These are phyloP conservation scores for Termitomyces titanicus DNA, from an alignment of 768 basidiomycete species.

Conservation along the genomic window DNA sequence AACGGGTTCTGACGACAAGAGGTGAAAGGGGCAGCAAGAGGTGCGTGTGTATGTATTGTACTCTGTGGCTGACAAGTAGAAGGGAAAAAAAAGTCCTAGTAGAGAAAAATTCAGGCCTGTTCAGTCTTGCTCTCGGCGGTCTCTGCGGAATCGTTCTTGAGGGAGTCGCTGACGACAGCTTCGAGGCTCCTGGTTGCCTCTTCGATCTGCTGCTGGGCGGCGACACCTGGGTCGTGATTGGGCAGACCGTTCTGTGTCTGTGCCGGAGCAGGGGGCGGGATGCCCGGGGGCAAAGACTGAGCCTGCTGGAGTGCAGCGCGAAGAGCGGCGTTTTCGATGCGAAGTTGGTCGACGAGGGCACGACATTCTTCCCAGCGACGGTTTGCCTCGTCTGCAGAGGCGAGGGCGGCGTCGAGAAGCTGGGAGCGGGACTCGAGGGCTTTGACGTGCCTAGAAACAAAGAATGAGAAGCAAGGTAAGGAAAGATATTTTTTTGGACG, in stretches of 20 bases:
- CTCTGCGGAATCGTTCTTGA: conserved; percentile 16
- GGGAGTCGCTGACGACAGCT: conserved; percentile 18
- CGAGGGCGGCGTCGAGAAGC: conserved; percentile 80
- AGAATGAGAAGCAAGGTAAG: not conserved
- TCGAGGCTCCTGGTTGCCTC: conserved; percentile 23
- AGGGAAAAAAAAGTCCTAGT: not conserved
- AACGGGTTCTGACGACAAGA: not conserved
- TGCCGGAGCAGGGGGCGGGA: not conserved
- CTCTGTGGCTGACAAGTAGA: no score
- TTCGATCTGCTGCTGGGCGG: conserved; percentile 18
- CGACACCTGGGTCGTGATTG: conserved; percentile 8
- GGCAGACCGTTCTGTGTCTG: not conserved
- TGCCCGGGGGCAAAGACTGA: conserved; percentile 32
- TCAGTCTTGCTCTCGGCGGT: not conserved
- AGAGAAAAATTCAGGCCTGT: not conserved
- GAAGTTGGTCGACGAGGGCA: conserved; percentile 83
- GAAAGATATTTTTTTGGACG: conserved; percentile 24
- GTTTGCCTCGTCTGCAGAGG: conserved; percentile 85
- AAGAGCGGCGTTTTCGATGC: conserved; percentile 78
- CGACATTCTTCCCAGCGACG: conserved; percentile 89
- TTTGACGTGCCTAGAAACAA: conserved; percentile 68
- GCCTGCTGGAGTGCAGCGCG: conserved; percentile 54
- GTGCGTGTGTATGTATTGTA: not conserved
- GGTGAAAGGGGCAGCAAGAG: not conserved
- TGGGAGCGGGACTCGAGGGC: conserved; percentile 83